A percentile compares a stretch with the other conserved stretches of the same genome.
Conservation (phyloP, 345 rosid species). For the Arabis hirsuta region DNA sequence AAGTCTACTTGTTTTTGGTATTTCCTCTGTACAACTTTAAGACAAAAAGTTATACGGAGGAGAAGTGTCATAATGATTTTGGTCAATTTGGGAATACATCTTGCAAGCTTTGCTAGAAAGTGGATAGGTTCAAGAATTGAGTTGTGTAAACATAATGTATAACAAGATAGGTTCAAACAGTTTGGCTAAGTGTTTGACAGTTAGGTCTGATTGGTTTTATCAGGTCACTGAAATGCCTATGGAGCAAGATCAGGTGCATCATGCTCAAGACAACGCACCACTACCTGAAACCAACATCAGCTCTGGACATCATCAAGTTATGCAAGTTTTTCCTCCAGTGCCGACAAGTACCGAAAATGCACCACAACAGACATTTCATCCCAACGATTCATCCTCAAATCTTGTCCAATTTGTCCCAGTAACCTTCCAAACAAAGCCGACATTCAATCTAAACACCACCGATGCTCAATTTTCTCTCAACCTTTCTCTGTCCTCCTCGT, state of each 20-base stretch:
- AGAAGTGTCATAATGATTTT: constrained; percentile 6
- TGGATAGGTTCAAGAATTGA: not conserved
- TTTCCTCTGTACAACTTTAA: constrained; percentile 9
- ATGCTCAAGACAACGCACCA: constrained; percentile 47
- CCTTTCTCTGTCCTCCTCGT: constrained; percentile 53
- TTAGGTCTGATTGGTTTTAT: constrained; percentile 31
- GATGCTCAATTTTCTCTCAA: constrained; percentile 60
- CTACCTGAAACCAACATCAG: constrained; percentile 47
- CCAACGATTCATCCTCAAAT: constrained; percentile 44
- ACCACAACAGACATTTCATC: constrained; percentile 22
- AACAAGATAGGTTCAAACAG: too few species aligned
- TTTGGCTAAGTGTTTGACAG: constrained; percentile 16
- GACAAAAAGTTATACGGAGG: not conserved
- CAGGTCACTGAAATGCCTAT: constrained; percentile 63
- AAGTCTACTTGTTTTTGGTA: constrained; percentile 1
- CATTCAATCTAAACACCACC: constrained; percentile 23
- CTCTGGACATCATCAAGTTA: constrained; percentile 39
- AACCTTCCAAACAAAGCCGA: constrained; percentile 44
- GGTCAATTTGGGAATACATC: constrained; percentile 8
- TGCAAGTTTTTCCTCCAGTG: constrained; percentile 47
- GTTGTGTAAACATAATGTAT: too few species aligned
- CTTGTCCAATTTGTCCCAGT: constrained; percentile 41
- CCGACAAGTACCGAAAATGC: constrained; percentile 45
- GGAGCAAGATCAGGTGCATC: constrained; percentile 54
- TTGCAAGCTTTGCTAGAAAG: constrained; percentile 12